Percentiles rank a stretch among this genome's conserved stretches.
Conservation (phyloP, 768 basidiomycete species). For the Tylopilus sp. region DNA sequence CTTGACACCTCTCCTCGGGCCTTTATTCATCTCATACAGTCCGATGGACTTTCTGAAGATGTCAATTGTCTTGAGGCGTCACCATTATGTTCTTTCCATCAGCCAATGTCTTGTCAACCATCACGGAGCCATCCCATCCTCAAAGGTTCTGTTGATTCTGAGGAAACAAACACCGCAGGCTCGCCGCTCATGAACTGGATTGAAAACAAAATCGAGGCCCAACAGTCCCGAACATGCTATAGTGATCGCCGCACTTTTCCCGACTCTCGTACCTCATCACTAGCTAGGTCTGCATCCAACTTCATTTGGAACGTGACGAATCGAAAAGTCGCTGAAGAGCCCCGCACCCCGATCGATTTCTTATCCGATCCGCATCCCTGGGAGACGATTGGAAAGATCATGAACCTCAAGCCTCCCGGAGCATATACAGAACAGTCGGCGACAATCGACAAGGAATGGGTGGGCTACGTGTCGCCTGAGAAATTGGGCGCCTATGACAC, state of each 20-base stretch:
- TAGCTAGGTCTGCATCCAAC: not conserved
- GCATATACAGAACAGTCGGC: not conserved
- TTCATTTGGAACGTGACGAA: not conserved
- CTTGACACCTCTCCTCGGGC: slow-evolving; percentile 24
- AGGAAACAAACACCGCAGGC: not conserved
- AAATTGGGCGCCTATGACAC: not conserved
- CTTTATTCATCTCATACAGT: not conserved
- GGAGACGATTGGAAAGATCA: slow-evolving; percentile 29
- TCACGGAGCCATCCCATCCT: not conserved
- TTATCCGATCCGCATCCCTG: slow-evolving; percentile 31
- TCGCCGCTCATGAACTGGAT: not conserved
- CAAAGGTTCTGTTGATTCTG: not conserved
- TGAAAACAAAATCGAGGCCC: not conserved
- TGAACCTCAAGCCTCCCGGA: slow-evolving; percentile 13
- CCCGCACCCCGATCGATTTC: slow-evolving; percentile 21
- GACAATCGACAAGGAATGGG: slow-evolving; percentile 23
- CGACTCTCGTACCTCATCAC: not conserved
- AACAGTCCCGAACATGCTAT: not conserved
- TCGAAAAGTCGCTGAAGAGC: not conserved
- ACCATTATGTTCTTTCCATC: not conserved
- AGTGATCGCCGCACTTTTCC: not conserved
- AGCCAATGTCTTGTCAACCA: not conserved
- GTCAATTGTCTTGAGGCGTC: not conserved
- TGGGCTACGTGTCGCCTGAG: slow-evolving; percentile 17
- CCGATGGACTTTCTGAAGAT: not conserved